Conservation (phyloP, 495 filamentous ascomycete genomes). For the Talaromyces liani region DNA sequence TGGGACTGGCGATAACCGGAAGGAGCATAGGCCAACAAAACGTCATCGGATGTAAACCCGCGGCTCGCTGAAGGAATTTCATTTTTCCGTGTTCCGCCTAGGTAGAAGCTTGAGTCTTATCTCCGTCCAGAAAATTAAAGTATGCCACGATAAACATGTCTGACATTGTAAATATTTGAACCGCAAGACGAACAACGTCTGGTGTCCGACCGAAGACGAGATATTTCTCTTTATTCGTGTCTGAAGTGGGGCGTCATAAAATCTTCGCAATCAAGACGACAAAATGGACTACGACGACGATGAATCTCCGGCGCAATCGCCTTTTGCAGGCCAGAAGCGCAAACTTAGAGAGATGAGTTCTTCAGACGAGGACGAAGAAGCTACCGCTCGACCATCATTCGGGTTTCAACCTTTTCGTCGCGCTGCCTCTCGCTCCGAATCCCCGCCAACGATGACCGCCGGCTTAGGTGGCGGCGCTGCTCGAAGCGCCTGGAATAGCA, state of each 20-base stretch:
- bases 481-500: conserved; percentile 26
- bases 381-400: conserved; percentile 23
- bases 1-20: neutral
- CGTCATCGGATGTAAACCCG: conserved; percentile 1
- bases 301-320: conserved; percentile 18
- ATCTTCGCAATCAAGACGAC: neutral
- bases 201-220: neutral
- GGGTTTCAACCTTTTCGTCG: conserved; percentile 32
- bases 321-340: conserved; percentile 32
- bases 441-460: conserved; percentile 24
- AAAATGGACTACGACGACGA: conserved; percentile 18
- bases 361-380: conserved; percentile 25
- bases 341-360: conserved; percentile 38
- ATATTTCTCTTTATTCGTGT: neutral
- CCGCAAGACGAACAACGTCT: neutral
- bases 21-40: conserved; percentile 7
- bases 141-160: neutral
- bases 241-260: neutral
- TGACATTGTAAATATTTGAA: neutral
- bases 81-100: conserved; percentile 1
- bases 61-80: neutral
- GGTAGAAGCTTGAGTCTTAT: neutral
- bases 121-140: neutral
- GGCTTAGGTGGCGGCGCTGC: conserved; percentile 26
- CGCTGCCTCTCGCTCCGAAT: conserved; percentile 34